A percentile compares a stretch with the other conserved stretches of the same genome.
These are phyloP conservation scores for Astragalus glycyphyllos DNA, from an alignment of 306 rosid genomes.

Conservation along the genomic window DNA sequence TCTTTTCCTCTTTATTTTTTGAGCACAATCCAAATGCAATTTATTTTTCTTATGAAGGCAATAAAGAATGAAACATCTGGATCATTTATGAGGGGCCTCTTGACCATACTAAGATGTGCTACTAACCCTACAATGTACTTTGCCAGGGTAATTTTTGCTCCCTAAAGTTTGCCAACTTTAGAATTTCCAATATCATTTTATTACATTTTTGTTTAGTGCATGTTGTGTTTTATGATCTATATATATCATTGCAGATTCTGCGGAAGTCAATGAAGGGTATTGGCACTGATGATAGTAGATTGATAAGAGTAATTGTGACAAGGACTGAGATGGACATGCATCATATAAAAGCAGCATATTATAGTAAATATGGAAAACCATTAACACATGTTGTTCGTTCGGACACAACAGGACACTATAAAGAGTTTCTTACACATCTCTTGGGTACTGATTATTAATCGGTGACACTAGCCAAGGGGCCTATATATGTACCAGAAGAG, in stretches of 20 bases:
- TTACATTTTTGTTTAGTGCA: background rate
- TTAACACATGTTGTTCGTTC: conserved; percentile 71
- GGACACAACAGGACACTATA: conserved; percentile 77
- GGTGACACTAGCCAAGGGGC: background rate
- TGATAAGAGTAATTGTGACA: conserved; percentile 68
- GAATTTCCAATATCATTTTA: background rate
- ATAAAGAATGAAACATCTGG: conserved; percentile 72
- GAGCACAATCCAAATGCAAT: background rate
- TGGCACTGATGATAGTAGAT: conserved; percentile 70
- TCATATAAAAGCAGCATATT: conserved; percentile 65
- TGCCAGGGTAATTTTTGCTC: conserved; percentile 62
- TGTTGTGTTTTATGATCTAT: background rate
- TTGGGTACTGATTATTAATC: conserved; percentile 58
- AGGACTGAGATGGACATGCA: conserved; percentile 80
- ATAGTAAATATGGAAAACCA: conserved; percentile 55
- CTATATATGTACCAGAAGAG: background rate
- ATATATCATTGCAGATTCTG: conserved; percentile 50
- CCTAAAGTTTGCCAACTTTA: background rate
- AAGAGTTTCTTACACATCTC: conserved; percentile 66
- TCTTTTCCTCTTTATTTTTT: background rate
- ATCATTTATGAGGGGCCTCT: conserved; percentile 56
- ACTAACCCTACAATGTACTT: conserved; percentile 65
- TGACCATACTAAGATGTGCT: conserved; percentile 64
- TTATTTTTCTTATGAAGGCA: conserved; percentile 43
- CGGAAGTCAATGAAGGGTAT: conserved; percentile 77